Base-by-base conservation (phyloP, 495 filamentous ascomycete genomes). In the Trichoderma virens region DNA sequence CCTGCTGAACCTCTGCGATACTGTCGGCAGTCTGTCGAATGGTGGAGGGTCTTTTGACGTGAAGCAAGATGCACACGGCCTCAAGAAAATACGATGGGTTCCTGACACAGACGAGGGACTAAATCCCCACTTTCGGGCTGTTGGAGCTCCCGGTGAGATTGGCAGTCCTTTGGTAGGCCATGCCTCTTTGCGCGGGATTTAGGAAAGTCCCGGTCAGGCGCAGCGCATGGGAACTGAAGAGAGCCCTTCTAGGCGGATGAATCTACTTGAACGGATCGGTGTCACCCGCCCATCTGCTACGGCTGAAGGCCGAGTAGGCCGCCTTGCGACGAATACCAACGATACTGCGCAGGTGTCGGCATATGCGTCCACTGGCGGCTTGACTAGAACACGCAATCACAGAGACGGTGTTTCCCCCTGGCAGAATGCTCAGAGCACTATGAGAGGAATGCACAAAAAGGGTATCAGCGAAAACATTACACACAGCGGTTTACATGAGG, bases 1-100 rank as follows among this genome's bases (percentile, higher is more conserved):
- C 67, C 80, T 98, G 73, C 80, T 92, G n/a, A 88, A 91, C 59
- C 90, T 96, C 64, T 93, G 90, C 73, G 93, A 97, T 66, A 95
- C 93, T 1, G 88, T 94, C 71, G 94, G 94, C 64, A 95, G 90
- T 69, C 70, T 78, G 0, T 83, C 88, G 60, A 98, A 98, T 67
- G 94, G 94, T 62, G 94, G 94, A 62, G 94, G 94, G 23, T 87
- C 80, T 47, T 96, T 98, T 72, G 82, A 81, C 28, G 79, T 88
- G 64, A 79, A 79, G 60, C 80, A 82, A 45, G 80, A 84, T 47
- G 81, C 74, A 0, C 70, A 75, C 28, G 76, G 70, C 9, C 34
- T 62, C 2, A 68, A 61, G 2, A 76, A 77, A 31, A 88, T 96
- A 67, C 85, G 83, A 64, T 89, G 85, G 71, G 85, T 89, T 63